A percentile compares a stretch with the other conserved stretches of the same genome.
These are phyloP conservation scores for Conoideocrella luteorostrata DNA, from an alignment of 2,329 filamentous ascomycete species.

Conservation along the genomic window DNA sequence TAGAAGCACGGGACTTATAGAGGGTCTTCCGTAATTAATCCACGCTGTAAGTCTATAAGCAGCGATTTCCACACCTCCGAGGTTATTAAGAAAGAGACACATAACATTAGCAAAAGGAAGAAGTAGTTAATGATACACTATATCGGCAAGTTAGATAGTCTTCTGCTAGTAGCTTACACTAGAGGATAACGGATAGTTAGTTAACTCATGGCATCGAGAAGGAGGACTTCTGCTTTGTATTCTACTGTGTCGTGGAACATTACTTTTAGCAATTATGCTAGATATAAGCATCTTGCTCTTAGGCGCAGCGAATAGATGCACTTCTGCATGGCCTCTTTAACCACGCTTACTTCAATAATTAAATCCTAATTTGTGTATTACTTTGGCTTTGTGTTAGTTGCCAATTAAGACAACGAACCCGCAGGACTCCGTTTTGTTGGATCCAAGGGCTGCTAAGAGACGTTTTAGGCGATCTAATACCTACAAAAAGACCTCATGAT, in stretches of 20 bases:
- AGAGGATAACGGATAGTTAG: background rate
- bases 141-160: background rate
- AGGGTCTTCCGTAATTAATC: conserved; percentile 10
- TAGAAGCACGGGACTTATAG: conserved; percentile 4
- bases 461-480: conserved; percentile 6
- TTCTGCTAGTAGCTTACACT: background rate
- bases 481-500: background rate
- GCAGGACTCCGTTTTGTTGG: background rate
- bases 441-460: background rate
- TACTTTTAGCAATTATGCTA: conserved; percentile 1
- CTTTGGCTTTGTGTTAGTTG: conserved; percentile 1
- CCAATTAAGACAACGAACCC: conserved; percentile 4
- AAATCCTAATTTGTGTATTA: background rate
- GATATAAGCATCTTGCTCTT: background rate
- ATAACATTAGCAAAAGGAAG: conserved; percentile 13
- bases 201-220: conserved; percentile 2
- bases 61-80: conserved; percentile 11
- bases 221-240: background rate
- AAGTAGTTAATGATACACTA: conserved; percentile 4
- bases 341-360: background rate
- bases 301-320: background rate
- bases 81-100: conserved; percentile 13
- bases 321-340: background rate
- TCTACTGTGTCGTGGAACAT: background rate
- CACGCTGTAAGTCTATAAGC: conserved; percentile 7